Evolutionary conservation across 106 monocot genomes (phyloP), one percentile per base, ranked within the genome.

Genomic region (Amphibolis antarctica): DNA sequence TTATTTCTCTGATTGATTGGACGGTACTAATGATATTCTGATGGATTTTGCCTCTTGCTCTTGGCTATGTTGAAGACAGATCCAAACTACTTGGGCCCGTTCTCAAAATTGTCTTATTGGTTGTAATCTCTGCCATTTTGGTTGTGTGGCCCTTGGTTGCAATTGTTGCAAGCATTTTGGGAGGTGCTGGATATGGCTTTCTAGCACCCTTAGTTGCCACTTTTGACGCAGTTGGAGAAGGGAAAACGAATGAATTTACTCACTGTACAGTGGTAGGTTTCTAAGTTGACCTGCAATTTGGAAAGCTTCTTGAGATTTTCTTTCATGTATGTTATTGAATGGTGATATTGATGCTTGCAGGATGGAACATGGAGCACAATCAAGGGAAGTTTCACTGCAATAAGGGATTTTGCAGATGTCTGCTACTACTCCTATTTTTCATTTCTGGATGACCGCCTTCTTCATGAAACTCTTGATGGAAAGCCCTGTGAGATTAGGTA

Each of bases 351-450:
- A 12, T 28, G 44, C 10, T 28, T 64, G 31, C 45, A 98, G 96
- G 96, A 98, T 79, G 96, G 96, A 69, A 98, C 87, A 60, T 98
- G 90, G 85, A 85, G 70, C 48, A 98, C 87, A 53, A 60, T 98
- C 20, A 75, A 78, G 66, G 82, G 87, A 70, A 78, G 76, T 24
- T 82, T 73, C 60, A 98, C 90, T n/a, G 75, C 85, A 17, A 84
- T 91, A 42, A 84, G 90, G 69, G 98, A 98, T 54, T 50, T 98
- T 27, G 78, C 87, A 55, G 91, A 98, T 69, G 53, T 88, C 22
- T 87, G 80, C 53, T 88, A 80, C 55, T 76, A 98, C 59, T 91
- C 98, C 7, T 98, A 91, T 73, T 98, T 98, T 63, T 91, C 91
- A 19, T 52, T 82, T 62, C 87, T 98, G 85, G 75, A 88, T 29